A percentile compares a stretch with the other conserved stretches of the same genome.
Conservation (phyloP, 768 basidiomycete species). For the Mycena venus region DNA sequence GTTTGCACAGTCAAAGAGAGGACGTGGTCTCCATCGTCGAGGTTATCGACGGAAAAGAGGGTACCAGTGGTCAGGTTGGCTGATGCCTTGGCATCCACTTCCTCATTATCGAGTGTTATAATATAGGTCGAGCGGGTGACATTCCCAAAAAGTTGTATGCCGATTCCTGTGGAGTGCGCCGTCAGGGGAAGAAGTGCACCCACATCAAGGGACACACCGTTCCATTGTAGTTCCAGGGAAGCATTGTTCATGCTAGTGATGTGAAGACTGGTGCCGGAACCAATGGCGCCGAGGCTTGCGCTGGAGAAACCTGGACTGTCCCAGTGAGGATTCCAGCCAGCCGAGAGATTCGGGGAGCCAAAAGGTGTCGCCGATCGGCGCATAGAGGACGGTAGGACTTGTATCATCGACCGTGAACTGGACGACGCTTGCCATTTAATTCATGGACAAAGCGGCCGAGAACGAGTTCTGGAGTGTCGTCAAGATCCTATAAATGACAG, state of each 20-base stretch:
- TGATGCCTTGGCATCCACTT: conserved; percentile 25
- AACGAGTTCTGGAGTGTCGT: not conserved
- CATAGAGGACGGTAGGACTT: conserved; percentile 74
- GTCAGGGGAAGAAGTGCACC: not conserved
- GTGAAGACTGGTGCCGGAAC: conserved; percentile 71
- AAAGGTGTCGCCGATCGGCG: conserved; percentile 71
- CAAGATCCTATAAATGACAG: not conserved
- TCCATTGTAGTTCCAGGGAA: conserved; percentile 69
- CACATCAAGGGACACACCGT: conserved; percentile 58
- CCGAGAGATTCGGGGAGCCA: conserved; percentile 59
- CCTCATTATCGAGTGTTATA: conserved; percentile 65
- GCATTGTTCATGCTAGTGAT: conserved; percentile 74
- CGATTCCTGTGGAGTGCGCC: conserved; percentile 65
- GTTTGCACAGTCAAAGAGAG: conserved; percentile 66
- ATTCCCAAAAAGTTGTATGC: conserved; percentile 71
- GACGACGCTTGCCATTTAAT: conserved; percentile 48
- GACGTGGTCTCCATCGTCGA: conserved; percentile 65
- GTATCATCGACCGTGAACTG: conserved; percentile 73
- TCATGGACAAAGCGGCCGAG: conserved; percentile 23
- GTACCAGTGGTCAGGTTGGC: conserved; percentile 49
- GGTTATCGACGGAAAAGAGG: conserved; percentile 63
- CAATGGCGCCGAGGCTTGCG: conserved; percentile 54
- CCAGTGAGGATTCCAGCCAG: conserved; percentile 81
- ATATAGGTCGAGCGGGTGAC: conserved; percentile 58
- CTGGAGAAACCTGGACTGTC: conserved; percentile 61